Evolutionary conservation across 2,329 filamentous ascomycete species (phyloP).

Genomic region (Phialocephala sp.): DNA sequence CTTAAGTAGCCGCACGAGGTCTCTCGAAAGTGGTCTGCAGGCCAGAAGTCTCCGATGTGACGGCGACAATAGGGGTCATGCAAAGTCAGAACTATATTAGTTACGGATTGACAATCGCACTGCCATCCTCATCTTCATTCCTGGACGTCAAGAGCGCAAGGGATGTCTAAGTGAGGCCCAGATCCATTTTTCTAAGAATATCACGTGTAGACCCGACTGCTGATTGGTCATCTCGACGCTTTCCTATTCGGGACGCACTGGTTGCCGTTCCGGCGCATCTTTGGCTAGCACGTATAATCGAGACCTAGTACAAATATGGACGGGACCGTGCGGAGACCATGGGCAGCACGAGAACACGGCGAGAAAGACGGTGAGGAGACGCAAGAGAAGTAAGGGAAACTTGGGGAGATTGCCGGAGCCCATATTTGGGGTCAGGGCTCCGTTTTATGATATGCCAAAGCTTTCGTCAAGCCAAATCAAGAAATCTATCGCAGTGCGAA

Average conservation of each 20-base stretch:
- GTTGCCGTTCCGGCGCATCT: background rate
- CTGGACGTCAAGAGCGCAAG: background rate
- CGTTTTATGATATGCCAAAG: no score
- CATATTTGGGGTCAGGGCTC: no score
- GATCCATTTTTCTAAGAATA: background rate
- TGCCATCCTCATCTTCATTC: background rate
- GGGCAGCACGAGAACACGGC: no score
- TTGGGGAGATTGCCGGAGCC: no score
- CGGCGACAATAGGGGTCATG: background rate
- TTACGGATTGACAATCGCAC: background rate
- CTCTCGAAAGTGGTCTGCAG: background rate
- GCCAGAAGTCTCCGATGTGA: background rate
- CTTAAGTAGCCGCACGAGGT: background rate
- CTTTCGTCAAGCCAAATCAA: no score
- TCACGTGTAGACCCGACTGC: constrained; percentile 10
- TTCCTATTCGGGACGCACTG: constrained; percentile 20
- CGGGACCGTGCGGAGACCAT: no score
- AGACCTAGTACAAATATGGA: background rate
- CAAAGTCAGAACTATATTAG: background rate
- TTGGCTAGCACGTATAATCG: background rate
- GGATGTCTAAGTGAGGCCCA: background rate
- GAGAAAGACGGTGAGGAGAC: no score
- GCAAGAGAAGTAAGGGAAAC: no score
- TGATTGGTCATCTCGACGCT: constrained; percentile 29
- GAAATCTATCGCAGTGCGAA: no score